Conservation (phyloP, 2,329 filamentous ascomycete genomes). For the Rugonectria rugulosa region DNA sequence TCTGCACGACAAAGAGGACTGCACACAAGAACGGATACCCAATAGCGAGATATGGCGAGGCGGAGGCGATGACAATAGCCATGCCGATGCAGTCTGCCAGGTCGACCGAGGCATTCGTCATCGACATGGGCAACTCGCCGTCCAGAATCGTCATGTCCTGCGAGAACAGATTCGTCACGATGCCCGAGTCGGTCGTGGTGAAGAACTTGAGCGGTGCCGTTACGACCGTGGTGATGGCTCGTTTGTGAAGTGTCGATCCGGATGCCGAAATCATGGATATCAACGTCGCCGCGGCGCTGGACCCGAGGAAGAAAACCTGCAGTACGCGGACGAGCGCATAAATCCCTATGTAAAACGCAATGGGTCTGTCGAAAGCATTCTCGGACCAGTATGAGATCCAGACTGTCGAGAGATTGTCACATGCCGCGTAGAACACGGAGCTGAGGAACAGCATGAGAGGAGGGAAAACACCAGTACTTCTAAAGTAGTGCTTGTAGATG, state of each 20-base stretch:
- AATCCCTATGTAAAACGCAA: constrained; percentile 42
- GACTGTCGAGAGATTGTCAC: constrained; percentile 41
- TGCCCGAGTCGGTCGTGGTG: constrained; percentile 50
- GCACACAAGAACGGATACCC: constrained; percentile 57
- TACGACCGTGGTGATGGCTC: constrained; percentile 44
- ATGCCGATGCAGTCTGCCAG: constrained; percentile 48
- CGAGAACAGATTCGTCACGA: constrained; percentile 53
- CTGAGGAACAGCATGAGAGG: constrained; percentile 29
- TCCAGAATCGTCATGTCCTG: constrained; percentile 55
- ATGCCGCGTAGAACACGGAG: constrained; percentile 37
- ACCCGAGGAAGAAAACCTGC: constrained; percentile 31
- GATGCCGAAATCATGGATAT: constrained; percentile 41
- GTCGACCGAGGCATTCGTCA: constrained; percentile 41
- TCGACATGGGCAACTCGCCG: constrained; percentile 44
- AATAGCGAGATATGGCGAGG: constrained; percentile 54
- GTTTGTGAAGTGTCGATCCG: constrained; percentile 43
- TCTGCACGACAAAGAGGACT: constrained; percentile 59
- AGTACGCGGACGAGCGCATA: constrained; percentile 36
- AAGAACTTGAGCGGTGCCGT: constrained; percentile 52
- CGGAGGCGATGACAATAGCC: constrained; percentile 54
- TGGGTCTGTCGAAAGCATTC: constrained; percentile 34
- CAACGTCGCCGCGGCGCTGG: constrained; percentile 20
- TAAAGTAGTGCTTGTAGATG: constrained; percentile 47
- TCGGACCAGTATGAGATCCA: constrained; percentile 54
- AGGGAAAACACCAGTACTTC: constrained; percentile 31